A percentile compares a stretch with the other conserved stretches of the same genome.
Evolutionary conservation across 108 stramenopile genomes (phyloP).

Genomic region (Asterionellopsis glacialis): DNA sequence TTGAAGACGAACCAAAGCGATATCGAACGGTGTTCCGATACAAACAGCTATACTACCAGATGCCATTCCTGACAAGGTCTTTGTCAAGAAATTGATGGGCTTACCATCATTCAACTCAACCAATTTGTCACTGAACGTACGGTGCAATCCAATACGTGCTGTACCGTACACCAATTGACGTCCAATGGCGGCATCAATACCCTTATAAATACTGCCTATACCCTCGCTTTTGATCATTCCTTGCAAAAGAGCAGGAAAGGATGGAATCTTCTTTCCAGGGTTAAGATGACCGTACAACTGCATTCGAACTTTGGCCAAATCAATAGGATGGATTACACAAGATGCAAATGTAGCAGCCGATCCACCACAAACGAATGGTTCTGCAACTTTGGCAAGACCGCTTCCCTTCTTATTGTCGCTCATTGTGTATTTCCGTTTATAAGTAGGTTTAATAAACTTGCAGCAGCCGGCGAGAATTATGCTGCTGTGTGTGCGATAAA

Average conservation of each 20-base stretch:
- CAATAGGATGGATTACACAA: constrained; percentile 94
- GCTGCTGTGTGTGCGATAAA: too few relatives aligned
- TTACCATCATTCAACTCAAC: constrained; percentile 31
- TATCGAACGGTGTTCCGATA: constrained; percentile 98
- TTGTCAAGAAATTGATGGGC: constrained; percentile 71
- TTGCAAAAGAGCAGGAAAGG: constrained; percentile 62
- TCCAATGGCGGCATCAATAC: constrained; percentile 95
- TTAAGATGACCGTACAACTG: constrained; percentile 90
- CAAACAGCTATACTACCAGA: constrained; percentile 94
- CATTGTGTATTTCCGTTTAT: too few relatives aligned
- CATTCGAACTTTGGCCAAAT: constrained; percentile 95
- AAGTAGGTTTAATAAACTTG: too few relatives aligned
- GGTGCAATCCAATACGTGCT: constrained; percentile 97
- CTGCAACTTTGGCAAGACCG: constrained; percentile 52
- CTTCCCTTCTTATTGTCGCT: neutral
- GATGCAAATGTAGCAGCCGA: constrained; percentile 93
- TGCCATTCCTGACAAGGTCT: constrained; percentile 88
- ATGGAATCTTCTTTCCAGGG: constrained; percentile 84
- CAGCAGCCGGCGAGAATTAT: too few relatives aligned
- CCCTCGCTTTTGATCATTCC: constrained; percentile 83
- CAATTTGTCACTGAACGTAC: constrained; percentile 83
- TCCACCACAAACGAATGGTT: constrained; percentile 91
- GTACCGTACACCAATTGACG: constrained; percentile 98
- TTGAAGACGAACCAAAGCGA: constrained; percentile 96
- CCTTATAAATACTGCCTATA: constrained; percentile 76